Evolutionary conservation across 352 stramenopile species (phyloP).

Genomic region (Globisporangium parvum): DNA sequence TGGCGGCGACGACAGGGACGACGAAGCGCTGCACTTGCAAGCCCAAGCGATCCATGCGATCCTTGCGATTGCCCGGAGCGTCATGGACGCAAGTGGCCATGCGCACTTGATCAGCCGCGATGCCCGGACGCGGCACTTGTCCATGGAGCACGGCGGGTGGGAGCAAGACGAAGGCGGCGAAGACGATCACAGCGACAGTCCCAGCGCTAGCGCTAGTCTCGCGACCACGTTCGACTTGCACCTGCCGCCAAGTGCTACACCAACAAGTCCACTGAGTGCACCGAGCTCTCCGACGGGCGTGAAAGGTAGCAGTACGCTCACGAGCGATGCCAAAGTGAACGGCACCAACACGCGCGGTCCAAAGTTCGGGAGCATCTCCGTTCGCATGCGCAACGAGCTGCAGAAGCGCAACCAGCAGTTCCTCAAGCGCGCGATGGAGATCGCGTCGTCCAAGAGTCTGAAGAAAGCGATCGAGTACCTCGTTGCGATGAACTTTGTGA

Average conservation of each 20-base stretch:
- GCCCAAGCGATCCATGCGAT: constrained; percentile 67
- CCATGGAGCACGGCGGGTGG: constrained; percentile 82
- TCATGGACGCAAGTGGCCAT: constrained; percentile 85
- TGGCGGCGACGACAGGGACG: constrained; percentile 27
- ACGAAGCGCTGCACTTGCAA: constrained; percentile 38
- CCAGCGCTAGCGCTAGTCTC: neutral
- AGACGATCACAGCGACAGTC: neutral
- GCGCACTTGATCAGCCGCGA: constrained; percentile 82
- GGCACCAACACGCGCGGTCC: neutral
- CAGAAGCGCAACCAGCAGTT: constrained; percentile 81
- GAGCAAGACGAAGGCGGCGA: constrained; percentile 65
- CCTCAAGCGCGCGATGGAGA: constrained; percentile 75
- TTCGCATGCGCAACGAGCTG: constrained; percentile 78
- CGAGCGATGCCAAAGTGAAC: too few relatives aligned
- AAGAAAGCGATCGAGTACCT: constrained; percentile 86
- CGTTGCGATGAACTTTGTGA: constrained; percentile 82
- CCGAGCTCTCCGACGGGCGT: constrained; percentile 1
- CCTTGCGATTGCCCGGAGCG: constrained; percentile 68
- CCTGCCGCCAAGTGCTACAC: neutral
- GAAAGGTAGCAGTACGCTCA: neutral
- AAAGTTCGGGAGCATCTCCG: constrained; percentile 55
- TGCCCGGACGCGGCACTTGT: constrained; percentile 63
- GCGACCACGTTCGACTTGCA: neutral
- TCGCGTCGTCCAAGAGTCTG: constrained; percentile 72
- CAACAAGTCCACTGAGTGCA: constrained; percentile 1